Conservation (phyloP, 2,329 filamentous ascomycete species). For the Xylaria sp. region DNA sequence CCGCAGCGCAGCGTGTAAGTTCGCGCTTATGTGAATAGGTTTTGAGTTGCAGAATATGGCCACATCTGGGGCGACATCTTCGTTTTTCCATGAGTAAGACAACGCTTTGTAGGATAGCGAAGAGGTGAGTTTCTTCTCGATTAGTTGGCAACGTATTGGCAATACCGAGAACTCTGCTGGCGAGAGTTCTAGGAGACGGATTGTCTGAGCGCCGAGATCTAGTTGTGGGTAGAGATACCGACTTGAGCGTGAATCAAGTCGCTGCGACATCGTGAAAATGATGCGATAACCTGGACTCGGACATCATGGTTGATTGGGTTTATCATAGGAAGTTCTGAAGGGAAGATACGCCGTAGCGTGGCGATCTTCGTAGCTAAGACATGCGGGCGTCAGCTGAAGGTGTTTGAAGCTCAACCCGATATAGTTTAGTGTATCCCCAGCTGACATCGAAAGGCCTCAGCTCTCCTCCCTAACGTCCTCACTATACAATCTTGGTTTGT, state of each 20-base stretch:
- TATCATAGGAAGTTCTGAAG: neutral
- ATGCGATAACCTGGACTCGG: neutral
- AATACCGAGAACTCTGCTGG: slow-evolving; percentile 24
- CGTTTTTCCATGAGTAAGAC: slow-evolving; percentile 39
- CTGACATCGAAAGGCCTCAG: neutral
- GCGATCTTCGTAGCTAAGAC: neutral
- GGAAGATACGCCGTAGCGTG: neutral
- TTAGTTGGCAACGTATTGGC: slow-evolving; percentile 32
- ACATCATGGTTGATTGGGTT: neutral
- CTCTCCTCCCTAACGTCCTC: neutral
- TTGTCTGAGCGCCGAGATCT: slow-evolving; percentile 16
- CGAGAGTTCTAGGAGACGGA: slow-evolving; percentile 34
- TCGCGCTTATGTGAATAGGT: slow-evolving; percentile 31
- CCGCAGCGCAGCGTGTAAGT: slow-evolving; percentile 36
- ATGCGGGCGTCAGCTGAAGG: no score
- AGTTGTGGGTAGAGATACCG: slow-evolving; percentile 30
- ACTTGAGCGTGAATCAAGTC: slow-evolving; percentile 26
- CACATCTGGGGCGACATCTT: slow-evolving; percentile 17
- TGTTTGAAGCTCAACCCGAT: slow-evolving; percentile 11
- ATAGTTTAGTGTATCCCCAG: slow-evolving; percentile 10
- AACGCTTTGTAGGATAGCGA: slow-evolving; percentile 35
- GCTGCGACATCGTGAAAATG: slow-evolving; percentile 28
- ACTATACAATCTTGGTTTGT: no score
- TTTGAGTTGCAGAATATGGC: slow-evolving; percentile 35
- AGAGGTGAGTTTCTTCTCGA: slow-evolving; percentile 25